Percentiles rank a stretch among this genome's conserved stretches.
Evolutionary conservation across 1,284 basidiomycete genomes (phyloP).

Genomic region (Cutaneotrichosporon sp.): DNA sequence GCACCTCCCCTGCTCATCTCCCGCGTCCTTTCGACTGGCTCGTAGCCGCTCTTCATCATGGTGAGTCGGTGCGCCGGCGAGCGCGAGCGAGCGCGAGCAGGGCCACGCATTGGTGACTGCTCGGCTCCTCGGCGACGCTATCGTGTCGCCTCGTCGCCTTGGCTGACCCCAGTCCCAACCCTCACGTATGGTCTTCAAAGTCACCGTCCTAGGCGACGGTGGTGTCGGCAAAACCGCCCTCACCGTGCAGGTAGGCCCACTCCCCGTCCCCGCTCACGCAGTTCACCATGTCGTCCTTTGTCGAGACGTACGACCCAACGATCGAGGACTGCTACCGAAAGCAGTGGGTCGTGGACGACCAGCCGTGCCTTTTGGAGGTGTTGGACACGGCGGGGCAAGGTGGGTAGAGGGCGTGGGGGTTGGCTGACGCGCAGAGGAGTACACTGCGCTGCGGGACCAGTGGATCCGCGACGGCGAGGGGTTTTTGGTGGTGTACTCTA

Average conservation of each 20-base stretch:
- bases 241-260: slow-evolving; percentile 73
- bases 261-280: slow-evolving; percentile 36
- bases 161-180: slow-evolving; percentile 9
- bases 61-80: too few species aligned
- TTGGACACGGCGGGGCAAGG: slow-evolving; percentile 93
- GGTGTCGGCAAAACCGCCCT: slow-evolving; percentile 97
- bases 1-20: too few species aligned
- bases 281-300: slow-evolving; percentile 90
- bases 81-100: too few species aligned
- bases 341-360: slow-evolving; percentile 82
- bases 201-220: slow-evolving; percentile 93
- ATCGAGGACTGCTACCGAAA: slow-evolving; percentile 95
- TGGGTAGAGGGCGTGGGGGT: slow-evolving; percentile 35
- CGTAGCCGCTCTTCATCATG: too few species aligned
- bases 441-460: slow-evolving; percentile 94
- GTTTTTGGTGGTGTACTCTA: slow-evolving; percentile 97
- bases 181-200: slow-evolving; percentile 45
- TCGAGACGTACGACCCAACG: slow-evolving; percentile 60
- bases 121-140: too few species aligned
- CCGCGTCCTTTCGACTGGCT: too few species aligned
- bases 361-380: slow-evolving; percentile 86
- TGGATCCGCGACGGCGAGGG: slow-evolving; percentile 99
- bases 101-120: too few species aligned
- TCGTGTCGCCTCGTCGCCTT: too few species aligned
- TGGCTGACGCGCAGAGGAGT: slow-evolving; percentile 67